Base-by-base conservation (phyloP, 164 flowering plant genomes). In the Paratinospora sagittata region DNA sequence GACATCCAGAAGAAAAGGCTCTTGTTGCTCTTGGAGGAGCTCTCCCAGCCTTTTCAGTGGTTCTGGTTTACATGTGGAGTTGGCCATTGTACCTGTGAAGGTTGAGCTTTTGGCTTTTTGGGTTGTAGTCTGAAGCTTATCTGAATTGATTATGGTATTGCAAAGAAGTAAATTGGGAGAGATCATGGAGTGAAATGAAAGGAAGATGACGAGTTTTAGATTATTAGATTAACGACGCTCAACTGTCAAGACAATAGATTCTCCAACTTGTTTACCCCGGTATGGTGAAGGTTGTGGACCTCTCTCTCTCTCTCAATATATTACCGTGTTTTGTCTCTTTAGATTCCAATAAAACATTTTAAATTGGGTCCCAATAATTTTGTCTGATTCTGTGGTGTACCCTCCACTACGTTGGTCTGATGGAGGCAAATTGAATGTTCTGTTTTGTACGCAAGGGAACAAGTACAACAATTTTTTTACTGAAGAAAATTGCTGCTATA, bases 11-110 rank as follows among this genome's bases (percentile, higher is more conserved):
- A 62, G 63, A 75, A 90, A 90, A 27, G 93, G 91, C 34, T 90
- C 96, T 84, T 90, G 96, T 61, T 87, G 75, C 65, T 86, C 89
- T 30, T 82, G 74, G 24, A 90, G 91, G 69, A 87, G 80, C 33
- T 89, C 86, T 21, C 73, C 73, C 1, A 89, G 87, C 68, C 75
- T 70, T 71, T 78, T 84, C 0, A 7, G 70, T 3, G 60, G 72
- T 17, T 19, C 65, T 69, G 78, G 71, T 36, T 74, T 76, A 0
- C 74, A 36, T 24, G 34, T n/a, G 16, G 36, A 30, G 71, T 81
- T 73, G 33, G 73, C 81, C 83, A 82, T 82, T 23, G 49, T 13
- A 68, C 14, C 39, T 43, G 55, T 21, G 27, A 33, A 27, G 60
- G 62, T 37, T 33, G 33, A 49, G 66, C 66, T 11, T 27, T 64